phyloP scores from a whole-genome alignment of 768 basidiomycete species.

The Leccinum sublutescens region DNA sequence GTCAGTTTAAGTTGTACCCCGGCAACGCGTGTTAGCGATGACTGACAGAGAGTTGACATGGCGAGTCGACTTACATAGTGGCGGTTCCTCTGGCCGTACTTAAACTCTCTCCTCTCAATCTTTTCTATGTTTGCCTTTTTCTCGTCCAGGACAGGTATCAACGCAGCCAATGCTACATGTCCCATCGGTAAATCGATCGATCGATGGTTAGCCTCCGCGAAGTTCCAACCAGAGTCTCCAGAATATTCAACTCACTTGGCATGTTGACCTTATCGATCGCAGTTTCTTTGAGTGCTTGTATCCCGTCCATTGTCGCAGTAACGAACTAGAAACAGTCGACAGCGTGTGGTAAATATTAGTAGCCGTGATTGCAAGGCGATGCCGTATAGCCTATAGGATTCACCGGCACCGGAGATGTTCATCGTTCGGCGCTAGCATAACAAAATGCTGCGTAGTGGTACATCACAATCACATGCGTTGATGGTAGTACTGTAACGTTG shows the following conservation, averaged over 20 bases:
- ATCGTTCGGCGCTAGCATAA: too few species aligned
- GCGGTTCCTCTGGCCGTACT: conserved; percentile 48
- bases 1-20: conserved; percentile 20
- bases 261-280: conserved; percentile 33
- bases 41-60: not conserved
- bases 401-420: not conserved
- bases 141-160: conserved; percentile 49
- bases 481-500: not conserved
- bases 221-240: not conserved
- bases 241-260: conserved; percentile 31
- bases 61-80: conserved; percentile 30
- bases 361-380: not conserved
- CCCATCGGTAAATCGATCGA: not conserved
- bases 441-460: too few species aligned
- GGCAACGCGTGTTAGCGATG: not conserved
- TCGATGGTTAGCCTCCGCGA: conserved; percentile 4
- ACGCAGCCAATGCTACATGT: conserved; percentile 44
- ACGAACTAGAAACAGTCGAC: not conserved
- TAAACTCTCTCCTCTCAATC: conserved; percentile 52
- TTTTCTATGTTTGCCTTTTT: conserved; percentile 45
- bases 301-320: conserved; percentile 34
- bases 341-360: not conserved
- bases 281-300: conserved; percentile 32
- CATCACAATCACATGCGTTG: not conserved
- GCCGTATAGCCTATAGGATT: not conserved